Base-by-base conservation (phyloP, 2,329 filamentous ascomycete species). In the Thielaviopsis ethacetica region DNA sequence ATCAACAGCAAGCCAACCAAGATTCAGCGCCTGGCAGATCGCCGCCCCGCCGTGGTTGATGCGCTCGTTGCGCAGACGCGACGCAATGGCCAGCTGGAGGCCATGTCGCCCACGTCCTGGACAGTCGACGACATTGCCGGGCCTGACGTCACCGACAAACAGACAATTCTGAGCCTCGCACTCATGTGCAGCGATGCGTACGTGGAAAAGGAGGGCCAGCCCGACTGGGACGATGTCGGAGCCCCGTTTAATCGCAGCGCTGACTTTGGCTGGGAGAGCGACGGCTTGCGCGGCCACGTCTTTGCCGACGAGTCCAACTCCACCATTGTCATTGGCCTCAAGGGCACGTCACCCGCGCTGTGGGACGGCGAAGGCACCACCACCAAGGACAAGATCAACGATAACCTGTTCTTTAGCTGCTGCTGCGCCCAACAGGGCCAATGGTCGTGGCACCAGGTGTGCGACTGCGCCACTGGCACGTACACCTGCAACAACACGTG, bases 351-450 rank as follows among this genome's bases (percentile, higher is more conserved):
- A 1, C 82, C 85, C 1, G 91, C 93, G 13, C 84, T 97, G 3
- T 97, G 96, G 68, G 91, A 97, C 69, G 93, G 93, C n/a, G 87
- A 91, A 44, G 91, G 91, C 56, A 97, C 93, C 1, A 97, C 91
- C 0, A 95, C 90, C 26, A 95, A 95, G 65, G 93, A 98, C 73
- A 98, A 98, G 73, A 76, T 91, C 67, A 98, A 97, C 69, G 93
- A 98, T 71, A 98, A 98, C 68, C 77, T 98, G 10, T 95, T 95
- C 71, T 96, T 96, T 73, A 95, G 91, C 68, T 98, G 93, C 73
- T 98, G 93, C 71, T 98, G 93, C 71, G 93, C 83, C 3, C 90
- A 96, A 71, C 91, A 94, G 65, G 90, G 91, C 0, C 88, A 90
- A 63, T 90, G 84, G 73, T 82, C 90, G 17, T 96, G 90, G 85